A percentile compares a stretch with the other conserved stretches of the same genome.
Conservation (phyloP, 345 rosid genomes). For the Moringa oleifera region DNA sequence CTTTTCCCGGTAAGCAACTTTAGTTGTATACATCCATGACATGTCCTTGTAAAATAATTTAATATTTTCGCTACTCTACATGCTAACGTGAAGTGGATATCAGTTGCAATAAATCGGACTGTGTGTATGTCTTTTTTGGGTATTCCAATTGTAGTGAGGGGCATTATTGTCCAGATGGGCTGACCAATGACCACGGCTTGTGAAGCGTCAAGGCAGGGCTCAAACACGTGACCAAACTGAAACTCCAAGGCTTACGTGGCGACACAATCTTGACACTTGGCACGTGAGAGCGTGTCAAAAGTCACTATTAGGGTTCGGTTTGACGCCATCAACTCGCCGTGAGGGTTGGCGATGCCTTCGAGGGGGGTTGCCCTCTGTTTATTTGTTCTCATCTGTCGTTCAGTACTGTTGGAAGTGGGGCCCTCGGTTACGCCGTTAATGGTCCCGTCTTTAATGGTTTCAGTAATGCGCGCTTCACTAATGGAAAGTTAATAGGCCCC, state of each 20-base stretch:
- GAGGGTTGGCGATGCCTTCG: background rate
- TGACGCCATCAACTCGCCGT: constrained; percentile 15
- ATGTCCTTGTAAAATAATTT: too few relatives aligned
- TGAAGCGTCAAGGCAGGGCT: constrained; percentile 26
- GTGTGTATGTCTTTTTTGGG: too few relatives aligned
- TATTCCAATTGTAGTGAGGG: constrained; percentile 2
- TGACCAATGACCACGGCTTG: constrained; percentile 19
- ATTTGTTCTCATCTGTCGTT: constrained; percentile 1
- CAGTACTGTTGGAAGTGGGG: background rate
- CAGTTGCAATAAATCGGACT: too few relatives aligned
- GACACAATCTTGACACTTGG: constrained; percentile 16
- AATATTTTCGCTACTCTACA: too few relatives aligned
- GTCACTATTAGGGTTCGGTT: constrained; percentile 13
- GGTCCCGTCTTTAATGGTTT: constrained; percentile 2
- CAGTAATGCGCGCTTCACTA: background rate
- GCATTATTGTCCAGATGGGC: constrained; percentile 17
- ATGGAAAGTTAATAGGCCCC: too few relatives aligned
- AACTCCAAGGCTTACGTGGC: constrained; percentile 16
- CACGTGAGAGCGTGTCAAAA: constrained; percentile 15
- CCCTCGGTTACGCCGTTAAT: constrained; percentile 1
- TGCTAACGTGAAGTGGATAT: too few relatives aligned
- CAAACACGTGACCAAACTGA: constrained; percentile 28
- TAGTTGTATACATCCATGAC: too few relatives aligned
- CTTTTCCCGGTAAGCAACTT: constrained; percentile 27
- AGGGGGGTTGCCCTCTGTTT: background rate